Conservation (phyloP, 495 filamentous ascomycete genomes). For the Aspergillus mulundensis region DNA sequence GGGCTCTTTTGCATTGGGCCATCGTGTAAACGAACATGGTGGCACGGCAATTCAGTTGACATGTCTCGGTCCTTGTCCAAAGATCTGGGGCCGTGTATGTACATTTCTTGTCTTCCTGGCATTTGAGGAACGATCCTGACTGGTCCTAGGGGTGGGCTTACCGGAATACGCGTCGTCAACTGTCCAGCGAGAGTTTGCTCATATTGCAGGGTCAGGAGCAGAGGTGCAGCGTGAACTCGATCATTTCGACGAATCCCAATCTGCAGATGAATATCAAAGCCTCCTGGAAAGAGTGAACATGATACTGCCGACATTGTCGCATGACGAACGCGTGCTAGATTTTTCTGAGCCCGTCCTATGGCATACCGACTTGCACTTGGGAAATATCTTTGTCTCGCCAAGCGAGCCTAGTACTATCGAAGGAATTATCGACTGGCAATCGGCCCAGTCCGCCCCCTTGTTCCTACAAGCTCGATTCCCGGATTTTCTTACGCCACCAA, state of each 20-base stretch:
- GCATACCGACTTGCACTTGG: constrained; percentile 27
- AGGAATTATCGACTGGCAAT: constrained; percentile 25
- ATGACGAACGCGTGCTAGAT: constrained; percentile 11
- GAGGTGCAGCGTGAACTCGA: constrained; percentile 16
- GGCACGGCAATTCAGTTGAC: too few relatives aligned
- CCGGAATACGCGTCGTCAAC: constrained; percentile 11
- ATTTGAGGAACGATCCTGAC: not conserved
- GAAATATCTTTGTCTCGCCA: constrained; percentile 24
- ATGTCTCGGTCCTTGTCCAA: too few relatives aligned
- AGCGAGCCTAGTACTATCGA: constrained; percentile 17
- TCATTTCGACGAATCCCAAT: constrained; percentile 9
- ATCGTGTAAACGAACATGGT: too few relatives aligned
- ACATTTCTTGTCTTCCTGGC: too few relatives aligned
- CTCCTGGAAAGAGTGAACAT: constrained; percentile 12
- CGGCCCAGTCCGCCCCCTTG: constrained; percentile 15
- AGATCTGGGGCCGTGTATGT: too few relatives aligned
- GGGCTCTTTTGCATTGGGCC: too few relatives aligned
- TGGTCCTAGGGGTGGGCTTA: too few relatives aligned
- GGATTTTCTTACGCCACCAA: constrained; percentile 20
- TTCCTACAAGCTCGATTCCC: constrained; percentile 24
- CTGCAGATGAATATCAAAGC: constrained; percentile 16
- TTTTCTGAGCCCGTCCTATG: constrained; percentile 14
- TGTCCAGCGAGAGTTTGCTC: constrained; percentile 9
- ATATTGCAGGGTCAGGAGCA: not conserved
- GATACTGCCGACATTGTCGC: constrained; percentile 11